phyloP scores from a whole-genome alignment of 257 asterid genomes.

The Solanum pennellii region DNA sequence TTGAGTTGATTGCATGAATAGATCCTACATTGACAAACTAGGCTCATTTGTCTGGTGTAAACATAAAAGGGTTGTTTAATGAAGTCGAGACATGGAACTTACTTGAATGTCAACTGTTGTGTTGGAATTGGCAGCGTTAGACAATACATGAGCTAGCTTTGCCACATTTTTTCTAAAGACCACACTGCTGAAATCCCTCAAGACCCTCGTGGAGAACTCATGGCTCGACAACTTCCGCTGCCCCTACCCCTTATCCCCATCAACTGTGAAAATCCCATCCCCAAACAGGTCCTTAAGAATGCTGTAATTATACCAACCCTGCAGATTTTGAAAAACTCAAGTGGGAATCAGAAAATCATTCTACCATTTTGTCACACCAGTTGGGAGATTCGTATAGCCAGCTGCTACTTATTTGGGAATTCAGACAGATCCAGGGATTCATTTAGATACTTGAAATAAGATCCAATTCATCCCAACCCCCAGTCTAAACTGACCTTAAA shows the following conservation, averaged over 20 bases:
- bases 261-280: constrained; percentile 34
- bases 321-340: neutral
- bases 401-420: neutral
- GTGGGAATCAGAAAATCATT: neutral
- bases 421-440: neutral
- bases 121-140: constrained; percentile 10
- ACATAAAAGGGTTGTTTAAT: no score
- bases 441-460: neutral
- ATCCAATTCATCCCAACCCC: neutral
- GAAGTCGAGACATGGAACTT: neutral
- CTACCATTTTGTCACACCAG: neutral
- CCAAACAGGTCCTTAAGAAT: constrained; percentile 35
- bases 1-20: constrained; percentile 41
- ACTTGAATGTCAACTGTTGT: constrained; percentile 5
- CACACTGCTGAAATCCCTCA: constrained; percentile 28
- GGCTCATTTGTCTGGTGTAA: neutral
- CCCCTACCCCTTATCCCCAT: constrained; percentile 33
- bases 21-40: constrained; percentile 12
- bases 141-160: constrained; percentile 15
- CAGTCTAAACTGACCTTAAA: neutral
- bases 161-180: constrained; percentile 27
- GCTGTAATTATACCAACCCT: constrained; percentile 19
- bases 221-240: constrained; percentile 37
- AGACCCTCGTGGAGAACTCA: constrained; percentile 28
- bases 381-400: neutral